Evolutionary conservation across 2,329 filamentous ascomycete genomes (phyloP).

Genomic region (Fusarium nurragi): DNA sequence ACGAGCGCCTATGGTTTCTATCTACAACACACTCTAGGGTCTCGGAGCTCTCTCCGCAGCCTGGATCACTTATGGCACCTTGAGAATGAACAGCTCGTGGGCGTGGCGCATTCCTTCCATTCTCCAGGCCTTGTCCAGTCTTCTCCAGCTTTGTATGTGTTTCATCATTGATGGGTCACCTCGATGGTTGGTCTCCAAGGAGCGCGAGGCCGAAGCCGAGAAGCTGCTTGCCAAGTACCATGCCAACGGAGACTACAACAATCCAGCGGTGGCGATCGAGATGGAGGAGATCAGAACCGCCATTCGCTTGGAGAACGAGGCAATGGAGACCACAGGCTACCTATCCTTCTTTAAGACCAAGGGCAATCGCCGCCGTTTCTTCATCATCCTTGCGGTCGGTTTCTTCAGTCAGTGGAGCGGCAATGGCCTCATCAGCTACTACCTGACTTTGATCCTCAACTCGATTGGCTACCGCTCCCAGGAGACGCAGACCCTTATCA

Average conservation of each 20-base stretch:
- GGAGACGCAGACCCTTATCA: slow-evolving; percentile 12
- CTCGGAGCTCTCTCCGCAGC: slow-evolving; percentile 9
- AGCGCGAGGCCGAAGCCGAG: slow-evolving; percentile 11
- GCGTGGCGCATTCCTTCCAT: slow-evolving; percentile 14
- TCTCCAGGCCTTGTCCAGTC: slow-evolving; percentile 3
- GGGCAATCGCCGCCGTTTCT: slow-evolving; percentile 14
- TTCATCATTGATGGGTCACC: slow-evolving; percentile 14
- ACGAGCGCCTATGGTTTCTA: slow-evolving; percentile 13
- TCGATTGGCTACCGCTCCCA: slow-evolving; percentile 13
- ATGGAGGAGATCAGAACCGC: slow-evolving; percentile 17
- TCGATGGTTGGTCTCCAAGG: slow-evolving; percentile 5
- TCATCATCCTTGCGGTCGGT: slow-evolving; percentile 10
- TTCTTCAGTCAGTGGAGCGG: slow-evolving; percentile 24
- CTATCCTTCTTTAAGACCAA: slow-evolving; percentile 18
- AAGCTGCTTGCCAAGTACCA: slow-evolving; percentile 7
- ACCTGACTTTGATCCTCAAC: slow-evolving; percentile 17
- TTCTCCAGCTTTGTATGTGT: slow-evolving; percentile 2
- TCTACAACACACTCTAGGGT: slow-evolving; percentile 21
- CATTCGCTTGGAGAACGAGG: slow-evolving; percentile 13
- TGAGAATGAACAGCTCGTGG: slow-evolving; percentile 11
- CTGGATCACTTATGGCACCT: slow-evolving; percentile 16
- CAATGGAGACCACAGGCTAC: slow-evolving; percentile 5
- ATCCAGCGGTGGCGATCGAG: slow-evolving; percentile 4
- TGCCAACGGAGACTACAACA: slow-evolving; percentile 11
- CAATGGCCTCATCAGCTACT: slow-evolving; percentile 13